Conservation (phyloP, 2,329 filamentous ascomycete species). For the Aspergillus glaucus region DNA sequence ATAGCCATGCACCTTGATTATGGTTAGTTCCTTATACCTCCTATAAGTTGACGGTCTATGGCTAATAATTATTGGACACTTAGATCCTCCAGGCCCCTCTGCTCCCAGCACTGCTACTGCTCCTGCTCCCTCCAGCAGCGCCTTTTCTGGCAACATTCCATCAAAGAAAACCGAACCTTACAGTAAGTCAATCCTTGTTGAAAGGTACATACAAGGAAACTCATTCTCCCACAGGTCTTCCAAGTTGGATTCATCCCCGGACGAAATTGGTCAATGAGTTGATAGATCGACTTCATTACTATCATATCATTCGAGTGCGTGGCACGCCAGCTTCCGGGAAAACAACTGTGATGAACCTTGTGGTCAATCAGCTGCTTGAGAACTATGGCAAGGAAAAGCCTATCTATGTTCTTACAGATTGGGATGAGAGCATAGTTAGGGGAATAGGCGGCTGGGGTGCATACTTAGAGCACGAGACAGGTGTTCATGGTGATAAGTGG, state of each 20-base stretch:
- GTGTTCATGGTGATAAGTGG: slow-evolving; percentile 5
- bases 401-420: slow-evolving; percentile 6
- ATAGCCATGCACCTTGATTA: slow-evolving; percentile 1
- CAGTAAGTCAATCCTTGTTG: neutral
- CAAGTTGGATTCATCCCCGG: neutral
- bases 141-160: neutral
- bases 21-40: slow-evolving; percentile 1
- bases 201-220: neutral
- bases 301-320: slow-evolving; percentile 5
- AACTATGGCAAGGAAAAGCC: slow-evolving; percentile 1
- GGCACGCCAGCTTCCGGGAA: slow-evolving; percentile 9
- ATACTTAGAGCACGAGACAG: slow-evolving; percentile 6
- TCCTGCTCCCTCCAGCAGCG: neutral
- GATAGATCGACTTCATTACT: slow-evolving; percentile 4
- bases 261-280: slow-evolving; percentile 2
- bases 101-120: neutral
- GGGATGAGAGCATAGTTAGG: neutral
- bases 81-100: neutral
- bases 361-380: slow-evolving; percentile 7
- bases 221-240: neutral
- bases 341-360: slow-evolving; percentile 8
- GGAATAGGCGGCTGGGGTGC: slow-evolving; percentile 1
- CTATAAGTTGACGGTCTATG: neutral
- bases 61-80: neutral
- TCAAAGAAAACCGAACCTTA: neutral